Percentiles rank a stretch among this genome's conserved stretches.
These are phyloP conservation scores for Vigna unguiculata DNA, from an alignment of 306 rosid genomes.

Conservation along the genomic window DNA sequence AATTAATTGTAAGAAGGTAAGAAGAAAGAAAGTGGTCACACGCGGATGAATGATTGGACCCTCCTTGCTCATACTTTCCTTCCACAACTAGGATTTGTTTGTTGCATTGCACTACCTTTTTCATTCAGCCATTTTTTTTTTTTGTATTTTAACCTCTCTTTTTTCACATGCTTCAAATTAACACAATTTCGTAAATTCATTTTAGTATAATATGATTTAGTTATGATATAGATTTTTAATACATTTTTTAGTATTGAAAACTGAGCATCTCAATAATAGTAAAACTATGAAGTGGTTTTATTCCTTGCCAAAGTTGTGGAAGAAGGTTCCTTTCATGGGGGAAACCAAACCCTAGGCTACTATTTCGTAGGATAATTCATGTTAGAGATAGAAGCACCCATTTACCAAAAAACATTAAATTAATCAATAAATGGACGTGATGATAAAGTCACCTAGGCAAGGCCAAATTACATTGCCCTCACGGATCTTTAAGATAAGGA, in stretches of 20 bases:
- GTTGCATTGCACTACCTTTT: constrained; percentile 1
- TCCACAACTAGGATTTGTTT: too few relatives aligned
- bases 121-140: neutral
- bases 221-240: too few relatives aligned
- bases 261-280: too few relatives aligned
- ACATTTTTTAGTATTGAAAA: too few relatives aligned
- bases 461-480: constrained; percentile 35
- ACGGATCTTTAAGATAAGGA: constrained; percentile 9
- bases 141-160: neutral
- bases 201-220: too few relatives aligned
- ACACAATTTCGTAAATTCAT: too few relatives aligned
- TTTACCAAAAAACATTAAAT: neutral
- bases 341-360: constrained; percentile 36
- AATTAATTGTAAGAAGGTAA: constrained; percentile 55
- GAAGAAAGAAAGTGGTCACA: constrained; percentile 42
- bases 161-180: neutral
- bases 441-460: constrained; percentile 30
- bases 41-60: constrained; percentile 57
- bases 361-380: neutral
- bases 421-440: constrained; percentile 20
- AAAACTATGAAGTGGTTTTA: constrained; percentile 19
- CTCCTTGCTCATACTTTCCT: constrained; percentile 36
- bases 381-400: neutral
- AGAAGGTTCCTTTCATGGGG: constrained; percentile 38
- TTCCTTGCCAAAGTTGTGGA: constrained; percentile 35